Percentiles rank a stretch among this genome's conserved stretches.
These are phyloP conservation scores for Cucumis cinereus DNA, from an alignment of 306 rosid species.

Conservation along the genomic window DNA sequence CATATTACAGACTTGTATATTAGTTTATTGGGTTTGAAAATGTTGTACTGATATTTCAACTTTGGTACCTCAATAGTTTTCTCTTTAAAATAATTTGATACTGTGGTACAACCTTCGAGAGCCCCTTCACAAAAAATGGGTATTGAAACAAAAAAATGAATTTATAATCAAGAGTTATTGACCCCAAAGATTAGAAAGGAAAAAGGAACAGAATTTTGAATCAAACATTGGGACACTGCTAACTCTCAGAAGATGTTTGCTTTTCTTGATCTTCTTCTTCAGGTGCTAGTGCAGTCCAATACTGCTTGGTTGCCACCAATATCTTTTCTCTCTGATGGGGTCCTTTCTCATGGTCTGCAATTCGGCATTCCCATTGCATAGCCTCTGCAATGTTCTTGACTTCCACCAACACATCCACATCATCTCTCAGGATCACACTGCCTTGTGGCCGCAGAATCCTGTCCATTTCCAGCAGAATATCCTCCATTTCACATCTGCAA, in stretches of 20 bases:
- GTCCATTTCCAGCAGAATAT: conserved; percentile 79
- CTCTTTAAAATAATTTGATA: not conserved
- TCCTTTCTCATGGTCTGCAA: conserved; percentile 71
- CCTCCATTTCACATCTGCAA: conserved; percentile 61
- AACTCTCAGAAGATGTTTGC: conserved; percentile 8
- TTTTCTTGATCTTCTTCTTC: conserved; percentile 8
- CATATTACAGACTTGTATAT: not conserved
- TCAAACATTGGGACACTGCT: conserved; percentile 7
- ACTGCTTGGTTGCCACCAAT: conserved; percentile 50
- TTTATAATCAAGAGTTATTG: not conserved
- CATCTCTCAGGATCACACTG: conserved; percentile 54
- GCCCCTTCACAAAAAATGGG: not conserved
- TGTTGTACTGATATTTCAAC: not conserved
- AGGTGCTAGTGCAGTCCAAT: conserved; percentile 56
- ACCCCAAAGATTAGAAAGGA: not conserved
- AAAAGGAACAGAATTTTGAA: not conserved
- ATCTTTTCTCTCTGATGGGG: conserved; percentile 56
- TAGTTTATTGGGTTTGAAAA: not conserved
- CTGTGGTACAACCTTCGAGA: not conserved
- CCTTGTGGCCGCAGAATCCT: conserved; percentile 75
- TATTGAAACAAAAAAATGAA: conserved; percentile 3
- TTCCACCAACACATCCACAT: conserved; percentile 59
- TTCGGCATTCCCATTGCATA: conserved; percentile 56
- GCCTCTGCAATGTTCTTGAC: conserved; percentile 42
- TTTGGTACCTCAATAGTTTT: not conserved